Evolutionary conservation across 495 filamentous ascomycete species (phyloP), one percentile per base, ranked within the genome.

Genomic region (Daldinia vernicosa): DNA sequence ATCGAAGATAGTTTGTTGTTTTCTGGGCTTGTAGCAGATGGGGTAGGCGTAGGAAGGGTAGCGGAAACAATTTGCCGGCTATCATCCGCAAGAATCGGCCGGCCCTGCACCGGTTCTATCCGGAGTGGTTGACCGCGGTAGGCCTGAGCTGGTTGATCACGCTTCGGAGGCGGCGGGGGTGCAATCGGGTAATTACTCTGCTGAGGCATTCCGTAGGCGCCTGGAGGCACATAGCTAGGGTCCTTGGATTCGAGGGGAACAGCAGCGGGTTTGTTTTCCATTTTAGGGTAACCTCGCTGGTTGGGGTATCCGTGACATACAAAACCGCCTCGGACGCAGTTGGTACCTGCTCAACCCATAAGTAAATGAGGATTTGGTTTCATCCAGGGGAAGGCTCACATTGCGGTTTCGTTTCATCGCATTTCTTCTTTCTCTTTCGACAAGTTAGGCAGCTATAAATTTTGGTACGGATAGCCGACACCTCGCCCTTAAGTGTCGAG

Each of bases 401-500:
- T 83, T 94, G 91, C 47, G 95, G 95, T 80, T 97, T 95, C 67
- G 86, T 86, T 81, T 99, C 95, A 75, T 99, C 95, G 77, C 95
- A 99, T 80, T 99, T 99, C 88, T 99, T 99, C 87, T 99, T 99
- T 52, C 95, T 87, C 72, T 90, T 87, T 60, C 95, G 86, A 78
- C 95, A 99, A 28, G 95, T 99, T 82, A 97, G 91, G 77, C 95
- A 99, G 17, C 95, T 73, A 40, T 58, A 66, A 24, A 37, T 32
- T 4, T 24, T 24, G 47, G 70, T 62, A 73, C 33, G 70, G 70
- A 56, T 51, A 52, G 60, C 70, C 64, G 70, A 72, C 69, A 56
- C 60, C 33, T 64, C 61, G 55, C 60, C 27, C 70, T 66, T 62
- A 56, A 35, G 55, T 67, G 37, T 43, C 17, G 35, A 54, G 63